A percentile compares a stretch with the other conserved stretches of the same genome.
Conservation (phyloP, 495 filamentous ascomycete species). For the Hypomontagnella monticulosa region DNA sequence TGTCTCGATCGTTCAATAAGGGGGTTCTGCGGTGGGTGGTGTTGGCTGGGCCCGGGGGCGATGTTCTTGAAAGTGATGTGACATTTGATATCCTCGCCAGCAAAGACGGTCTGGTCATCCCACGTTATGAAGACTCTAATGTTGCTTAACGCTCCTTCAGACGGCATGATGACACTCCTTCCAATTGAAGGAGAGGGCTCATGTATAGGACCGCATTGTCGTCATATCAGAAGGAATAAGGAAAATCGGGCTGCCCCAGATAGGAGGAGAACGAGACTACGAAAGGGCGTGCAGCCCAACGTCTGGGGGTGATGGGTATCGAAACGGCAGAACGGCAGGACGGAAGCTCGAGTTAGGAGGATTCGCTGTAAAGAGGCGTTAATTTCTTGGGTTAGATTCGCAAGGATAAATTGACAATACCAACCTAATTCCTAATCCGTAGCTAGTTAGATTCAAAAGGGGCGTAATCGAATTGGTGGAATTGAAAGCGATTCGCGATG, state of each 20-base stretch:
- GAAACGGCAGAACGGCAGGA: conserved; percentile 1
- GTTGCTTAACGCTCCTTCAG: conserved; percentile 63
- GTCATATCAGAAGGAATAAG: conserved; percentile 18
- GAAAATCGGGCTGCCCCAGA: conserved; percentile 6
- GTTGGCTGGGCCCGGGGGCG: conserved; percentile 56
- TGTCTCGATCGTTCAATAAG: conserved; percentile 57
- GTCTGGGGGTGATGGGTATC: conserved; percentile 16
- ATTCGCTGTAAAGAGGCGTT: conserved; percentile 13
- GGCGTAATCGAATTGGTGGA: neutral
- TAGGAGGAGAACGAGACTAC: conserved; percentile 1
- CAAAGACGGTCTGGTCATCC: conserved; percentile 90
- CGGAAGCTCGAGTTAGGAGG: conserved; percentile 11
- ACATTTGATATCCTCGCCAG: conserved; percentile 93
- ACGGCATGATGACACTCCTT: conserved; percentile 53
- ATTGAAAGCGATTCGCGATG: conserved; percentile 24
- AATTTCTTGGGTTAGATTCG: conserved; percentile 1
- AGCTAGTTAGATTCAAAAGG: neutral
- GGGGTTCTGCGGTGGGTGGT: conserved; percentile 44
- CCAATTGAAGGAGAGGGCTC: conserved; percentile 45
- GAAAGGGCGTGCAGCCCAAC: conserved; percentile 8
- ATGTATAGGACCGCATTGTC: conserved; percentile 40
- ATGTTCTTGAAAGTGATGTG: conserved; percentile 96
- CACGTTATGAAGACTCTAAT: conserved; percentile 95
- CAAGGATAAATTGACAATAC: neutral
- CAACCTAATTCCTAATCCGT: neutral